Base-by-base conservation (phyloP, 768 basidiomycete genomes). In the Tylopilus intermedius region DNA sequence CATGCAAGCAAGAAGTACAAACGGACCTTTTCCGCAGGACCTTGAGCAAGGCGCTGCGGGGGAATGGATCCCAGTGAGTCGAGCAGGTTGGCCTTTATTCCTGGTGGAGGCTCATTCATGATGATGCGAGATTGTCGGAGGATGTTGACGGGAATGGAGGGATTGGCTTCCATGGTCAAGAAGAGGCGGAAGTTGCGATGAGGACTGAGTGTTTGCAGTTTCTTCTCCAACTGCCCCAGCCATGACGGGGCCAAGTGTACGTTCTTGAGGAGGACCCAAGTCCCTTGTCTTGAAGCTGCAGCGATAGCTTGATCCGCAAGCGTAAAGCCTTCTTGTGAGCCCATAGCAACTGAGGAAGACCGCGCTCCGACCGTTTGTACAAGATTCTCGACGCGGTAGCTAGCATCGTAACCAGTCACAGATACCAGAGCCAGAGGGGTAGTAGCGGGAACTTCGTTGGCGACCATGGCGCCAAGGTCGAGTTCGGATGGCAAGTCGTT, bases 101-200 rank as follows among this genome's bases (percentile, higher is more conserved):
- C 96, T 13, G 94, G 94, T 42, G 94, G 90, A 45, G 96, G 94
- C 67, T 99, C 96, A 67, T 98, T 98, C 94, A 98, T 98, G 67
- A 98, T 80, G 61, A 98, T 83, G 44, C 94, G 87, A 27, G 94
- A 97, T 69, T 93, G 94, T 9, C 94, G 88, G 24, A 99, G 80
- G 59, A 98, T 94, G 67, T 96, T 98, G 63, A 96, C 93, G 7
- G 95, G 93, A 52, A 99, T 94, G 27, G 86, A 80, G 24, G 90
- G 90, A 66, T 91, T 95, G 26, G 91, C 90, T 73, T 98, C 96
- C 93, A 98, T 92, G 2, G 96, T 98, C 49, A 99, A 76, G 82
- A 98, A 99, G 22, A 98, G 79, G 21, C 96, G 85, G 90, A 98
- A 99, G 67, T 80, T 86, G 55, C 84, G 86, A 65, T 94, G 80